These are phyloP conservation scores for Geotrichum cucujoidarum DNA, from an alignment of 1,139 yeast genomes.

Conservation along the genomic window DNA sequence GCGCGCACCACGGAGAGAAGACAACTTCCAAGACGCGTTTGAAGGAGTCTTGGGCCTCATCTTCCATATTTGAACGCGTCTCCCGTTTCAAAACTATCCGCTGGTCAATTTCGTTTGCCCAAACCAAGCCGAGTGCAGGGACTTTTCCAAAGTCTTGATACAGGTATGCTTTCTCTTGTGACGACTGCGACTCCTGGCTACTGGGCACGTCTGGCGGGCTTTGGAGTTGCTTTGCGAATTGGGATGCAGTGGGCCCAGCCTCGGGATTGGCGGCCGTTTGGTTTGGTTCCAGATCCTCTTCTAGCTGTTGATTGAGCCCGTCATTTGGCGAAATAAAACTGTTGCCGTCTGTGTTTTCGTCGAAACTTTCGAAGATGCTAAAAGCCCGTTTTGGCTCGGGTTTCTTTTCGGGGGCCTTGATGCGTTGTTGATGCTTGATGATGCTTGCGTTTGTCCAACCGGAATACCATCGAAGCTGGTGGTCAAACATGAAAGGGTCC, in stretches of 20 bases:
- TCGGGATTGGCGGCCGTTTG: background rate
- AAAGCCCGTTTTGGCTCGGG: background rate
- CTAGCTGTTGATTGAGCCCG: background rate
- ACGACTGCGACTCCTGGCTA: slow-evolving; percentile 1
- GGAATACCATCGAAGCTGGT: slow-evolving; percentile 65
- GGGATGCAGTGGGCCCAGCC: slow-evolving; percentile 4
- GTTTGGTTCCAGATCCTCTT: background rate
- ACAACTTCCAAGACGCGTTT: slow-evolving; percentile 15
- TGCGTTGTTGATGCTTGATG: background rate
- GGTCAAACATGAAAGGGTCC: slow-evolving; percentile 42
- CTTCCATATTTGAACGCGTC: slow-evolving; percentile 1
- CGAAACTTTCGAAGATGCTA: slow-evolving; percentile 9
- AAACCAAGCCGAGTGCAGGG: slow-evolving; percentile 44
- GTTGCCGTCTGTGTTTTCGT: slow-evolving; percentile 5
- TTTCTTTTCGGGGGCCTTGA: slow-evolving; percentile 9
- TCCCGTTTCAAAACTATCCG: slow-evolving; percentile 40
- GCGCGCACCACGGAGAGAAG: slow-evolving; percentile 22
- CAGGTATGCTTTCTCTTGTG: background rate
- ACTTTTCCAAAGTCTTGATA: slow-evolving; percentile 25
- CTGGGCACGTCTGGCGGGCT: background rate
- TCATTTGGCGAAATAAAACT: slow-evolving; percentile 2
- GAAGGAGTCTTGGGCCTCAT: background rate
- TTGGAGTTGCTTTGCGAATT: background rate
- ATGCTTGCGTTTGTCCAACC: slow-evolving; percentile 58
- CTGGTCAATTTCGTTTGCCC: slow-evolving; percentile 42